Percentiles rank a stretch among this genome's conserved stretches.
These are phyloP conservation scores for Hypoxylon subgilvum DNA, from an alignment of 495 filamentous ascomycete genomes.

Conservation along the genomic window DNA sequence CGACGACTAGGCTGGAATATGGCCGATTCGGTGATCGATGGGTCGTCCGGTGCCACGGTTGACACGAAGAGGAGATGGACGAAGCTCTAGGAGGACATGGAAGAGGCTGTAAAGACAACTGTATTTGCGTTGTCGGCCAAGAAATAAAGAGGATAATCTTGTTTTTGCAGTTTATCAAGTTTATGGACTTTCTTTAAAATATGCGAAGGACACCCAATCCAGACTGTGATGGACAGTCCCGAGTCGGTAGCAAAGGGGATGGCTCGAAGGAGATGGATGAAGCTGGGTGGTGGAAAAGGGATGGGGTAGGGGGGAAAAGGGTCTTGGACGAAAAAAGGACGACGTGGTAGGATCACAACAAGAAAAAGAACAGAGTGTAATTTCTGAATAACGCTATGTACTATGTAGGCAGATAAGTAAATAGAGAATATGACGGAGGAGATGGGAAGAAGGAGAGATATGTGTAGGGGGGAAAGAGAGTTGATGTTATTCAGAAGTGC, in stretches of 20 bases:
- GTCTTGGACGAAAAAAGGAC: conserved; percentile 28
- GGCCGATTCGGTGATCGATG: conserved; percentile 26
- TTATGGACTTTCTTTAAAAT: conserved; percentile 23
- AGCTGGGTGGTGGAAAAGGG: conserved; percentile 29
- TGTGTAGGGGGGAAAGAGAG: conserved; percentile 42
- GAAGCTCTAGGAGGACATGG: conserved; percentile 40
- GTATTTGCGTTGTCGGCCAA: conserved; percentile 32
- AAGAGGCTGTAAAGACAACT: conserved; percentile 40
- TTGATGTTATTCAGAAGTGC: conserved; percentile 50
- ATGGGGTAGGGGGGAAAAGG: conserved; percentile 28
- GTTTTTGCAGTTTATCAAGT: conserved; percentile 21
- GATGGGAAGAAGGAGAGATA: conserved; percentile 41
- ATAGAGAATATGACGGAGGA: conserved; percentile 40
- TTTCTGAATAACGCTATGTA: conserved; percentile 45
- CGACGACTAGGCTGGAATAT: conserved; percentile 41
- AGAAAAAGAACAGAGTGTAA: conserved; percentile 42
- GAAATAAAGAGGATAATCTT: conserved; percentile 6
- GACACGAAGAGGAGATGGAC: conserved; percentile 36
- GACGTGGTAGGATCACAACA: conserved; percentile 39
- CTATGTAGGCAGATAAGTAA: conserved; percentile 40
- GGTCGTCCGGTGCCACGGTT: conserved; percentile 35
- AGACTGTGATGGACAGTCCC: conserved; percentile 17
- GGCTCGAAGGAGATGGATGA: conserved; percentile 22
- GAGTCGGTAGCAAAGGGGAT: conserved; percentile 29
- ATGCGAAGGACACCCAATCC: conserved; percentile 14